Evolutionary conservation across 805 yeast species (phyloP).

Genomic region (Lipomyces lipofer): DNA sequence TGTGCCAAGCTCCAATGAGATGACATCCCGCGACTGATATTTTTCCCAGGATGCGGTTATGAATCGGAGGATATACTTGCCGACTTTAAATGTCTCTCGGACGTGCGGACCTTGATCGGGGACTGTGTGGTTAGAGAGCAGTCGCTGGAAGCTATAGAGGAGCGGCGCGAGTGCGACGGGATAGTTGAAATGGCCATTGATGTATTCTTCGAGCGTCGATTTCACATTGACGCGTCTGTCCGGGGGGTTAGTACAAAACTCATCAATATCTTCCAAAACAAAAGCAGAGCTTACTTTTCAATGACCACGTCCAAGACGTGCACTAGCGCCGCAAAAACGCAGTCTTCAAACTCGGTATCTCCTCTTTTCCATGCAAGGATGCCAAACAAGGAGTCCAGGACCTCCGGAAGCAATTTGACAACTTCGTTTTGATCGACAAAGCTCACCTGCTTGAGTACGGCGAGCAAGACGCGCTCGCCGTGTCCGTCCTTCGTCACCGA

Average conservation of each 20-base stretch:
- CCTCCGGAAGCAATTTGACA: conserved; percentile 45
- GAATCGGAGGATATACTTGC: conserved; percentile 19
- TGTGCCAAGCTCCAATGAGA: conserved; percentile 15
- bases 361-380: conserved; percentile 43
- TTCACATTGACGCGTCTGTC: conserved; percentile 3
- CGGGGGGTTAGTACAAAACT: background rate
- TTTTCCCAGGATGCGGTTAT: conserved; percentile 21
- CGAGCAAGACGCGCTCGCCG: conserved; percentile 3
- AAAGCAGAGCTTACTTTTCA: conserved; percentile 13
- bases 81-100: conserved; percentile 23
- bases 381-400: conserved; percentile 38
- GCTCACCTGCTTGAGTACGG: conserved; percentile 32
- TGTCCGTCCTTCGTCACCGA: conserved; percentile 18
- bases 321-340: conserved; percentile 33
- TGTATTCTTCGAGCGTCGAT: conserved; percentile 31
- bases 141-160: conserved; percentile 15
- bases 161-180: conserved; percentile 25
- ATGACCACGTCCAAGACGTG: conserved; percentile 34
- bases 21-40: conserved; percentile 20
- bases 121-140: conserved; percentile 10
- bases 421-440: conserved; percentile 56
- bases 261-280: background rate
- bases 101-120: conserved; percentile 14
- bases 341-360: conserved; percentile 41
- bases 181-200: conserved; percentile 34